Evolutionary conservation across 2,329 filamentous ascomycete genomes (phyloP).

Genomic region (Aspergillus sp.): DNA sequence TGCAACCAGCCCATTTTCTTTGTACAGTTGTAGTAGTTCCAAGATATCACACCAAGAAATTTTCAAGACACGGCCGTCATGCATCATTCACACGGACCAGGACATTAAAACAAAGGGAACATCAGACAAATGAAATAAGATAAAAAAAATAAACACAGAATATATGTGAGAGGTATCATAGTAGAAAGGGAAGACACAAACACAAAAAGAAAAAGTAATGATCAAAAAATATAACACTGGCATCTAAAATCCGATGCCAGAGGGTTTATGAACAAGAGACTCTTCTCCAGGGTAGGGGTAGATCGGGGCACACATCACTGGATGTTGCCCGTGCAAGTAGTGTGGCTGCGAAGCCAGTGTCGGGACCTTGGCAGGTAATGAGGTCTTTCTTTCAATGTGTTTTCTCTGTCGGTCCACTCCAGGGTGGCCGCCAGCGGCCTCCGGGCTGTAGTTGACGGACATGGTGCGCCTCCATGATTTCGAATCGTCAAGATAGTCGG

Average conservation of each 20-base stretch:
- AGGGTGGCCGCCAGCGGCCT: conserved; percentile 8
- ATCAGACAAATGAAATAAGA: not conserved
- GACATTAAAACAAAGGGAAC: not conserved
- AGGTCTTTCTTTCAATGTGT: conserved; percentile 12
- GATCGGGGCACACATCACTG: conserved; percentile 24
- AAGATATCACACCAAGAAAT: no score
- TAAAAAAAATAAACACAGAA: not conserved
- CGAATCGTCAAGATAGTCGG: conserved; percentile 12
- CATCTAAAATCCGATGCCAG: conserved; percentile 18
- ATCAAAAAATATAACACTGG: conserved; percentile 1
- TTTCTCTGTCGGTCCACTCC: conserved; percentile 15
- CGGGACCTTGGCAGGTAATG: conserved; percentile 9
- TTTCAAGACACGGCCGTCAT: not conserved
- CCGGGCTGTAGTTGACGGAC: conserved; percentile 20
- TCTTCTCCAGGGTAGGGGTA: conserved; percentile 22
- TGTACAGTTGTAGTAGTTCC: no score
- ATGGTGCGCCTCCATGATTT: conserved; percentile 27
- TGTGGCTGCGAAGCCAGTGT: not conserved
- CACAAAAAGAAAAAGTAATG: conserved; percentile 6
- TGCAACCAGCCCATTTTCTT: no score
- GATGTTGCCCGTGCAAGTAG: conserved; percentile 15
- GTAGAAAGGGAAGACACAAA: conserved; percentile 5
- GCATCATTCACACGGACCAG: not conserved
- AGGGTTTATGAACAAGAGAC: conserved; percentile 14
- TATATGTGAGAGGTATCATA: no score